Evolutionary conservation across 2,329 filamentous ascomycete species (phyloP).

Genomic region (Fusarium nisikadoi): DNA sequence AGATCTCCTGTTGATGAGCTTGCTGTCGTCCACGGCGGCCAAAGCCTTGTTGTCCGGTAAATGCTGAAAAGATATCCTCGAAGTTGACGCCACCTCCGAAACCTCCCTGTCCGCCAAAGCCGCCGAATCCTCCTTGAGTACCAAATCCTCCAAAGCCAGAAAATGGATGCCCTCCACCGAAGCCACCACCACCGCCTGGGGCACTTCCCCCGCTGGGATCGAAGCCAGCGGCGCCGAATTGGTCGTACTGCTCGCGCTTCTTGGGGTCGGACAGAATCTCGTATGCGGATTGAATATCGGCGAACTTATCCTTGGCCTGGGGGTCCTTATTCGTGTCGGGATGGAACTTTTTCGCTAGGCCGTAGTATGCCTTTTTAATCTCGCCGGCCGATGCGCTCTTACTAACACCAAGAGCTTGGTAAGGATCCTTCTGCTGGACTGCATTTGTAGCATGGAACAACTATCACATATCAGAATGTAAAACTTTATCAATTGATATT

Average conservation of each 20-base stretch:
- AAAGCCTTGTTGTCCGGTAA: slow-evolving; percentile 70
- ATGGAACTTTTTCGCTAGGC: slow-evolving; percentile 96
- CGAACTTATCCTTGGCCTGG: slow-evolving; percentile 92
- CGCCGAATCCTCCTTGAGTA: slow-evolving; percentile 32
- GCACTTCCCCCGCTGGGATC: slow-evolving; percentile 74
- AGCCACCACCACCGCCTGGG: slow-evolving; percentile 68
- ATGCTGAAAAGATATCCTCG: slow-evolving; percentile 93
- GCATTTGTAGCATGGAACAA: slow-evolving; percentile 70
- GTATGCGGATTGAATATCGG: slow-evolving; percentile 92
- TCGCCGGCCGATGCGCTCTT: slow-evolving; percentile 84
- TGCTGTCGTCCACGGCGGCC: slow-evolving; percentile 60
- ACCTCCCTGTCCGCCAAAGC: slow-evolving; percentile 63
- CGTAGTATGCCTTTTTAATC: slow-evolving; percentile 99
- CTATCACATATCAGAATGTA: slow-evolving; percentile 48
- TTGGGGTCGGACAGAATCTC: slow-evolving; percentile 92
- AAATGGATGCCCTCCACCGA: slow-evolving; percentile 73
- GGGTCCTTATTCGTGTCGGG: slow-evolving; percentile 98
- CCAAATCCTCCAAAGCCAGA: slow-evolving; percentile 58
- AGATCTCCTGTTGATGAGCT: slow-evolving; percentile 79
- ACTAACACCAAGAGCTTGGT: slow-evolving; percentile 83
- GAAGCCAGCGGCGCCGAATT: slow-evolving; percentile 89
- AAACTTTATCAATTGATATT: slow-evolving; percentile 5
- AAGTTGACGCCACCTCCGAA: slow-evolving; percentile 92
- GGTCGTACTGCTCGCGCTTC: slow-evolving; percentile 92
- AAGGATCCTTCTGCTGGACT: slow-evolving; percentile 78